Evolutionary conservation across 306 rosid genomes (phyloP).

Genomic region (Oxytropis ochrocephala): DNA sequence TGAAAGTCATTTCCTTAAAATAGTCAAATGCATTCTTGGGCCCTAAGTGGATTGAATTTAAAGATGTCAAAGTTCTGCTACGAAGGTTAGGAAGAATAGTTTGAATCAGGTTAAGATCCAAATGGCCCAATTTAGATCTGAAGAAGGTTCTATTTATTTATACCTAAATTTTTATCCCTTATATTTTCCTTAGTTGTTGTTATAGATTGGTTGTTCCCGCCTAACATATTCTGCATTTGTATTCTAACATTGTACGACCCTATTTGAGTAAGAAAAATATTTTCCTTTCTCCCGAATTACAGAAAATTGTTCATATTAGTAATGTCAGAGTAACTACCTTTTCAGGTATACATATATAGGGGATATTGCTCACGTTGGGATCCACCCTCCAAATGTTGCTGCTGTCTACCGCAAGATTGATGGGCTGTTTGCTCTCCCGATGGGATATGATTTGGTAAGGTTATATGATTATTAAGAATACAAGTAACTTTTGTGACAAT

Average conservation of each 20-base stretch:
- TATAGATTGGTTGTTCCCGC: background rate
- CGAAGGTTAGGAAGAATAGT: background rate
- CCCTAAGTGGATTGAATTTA: background rate
- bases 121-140: background rate
- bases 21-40: background rate
- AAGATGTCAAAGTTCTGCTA: background rate
- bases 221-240: background rate
- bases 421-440: conserved; percentile 58
- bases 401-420: conserved; percentile 78
- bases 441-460: conserved; percentile 94
- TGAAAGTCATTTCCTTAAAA: background rate
- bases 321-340: conserved; percentile 7
- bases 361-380: conserved; percentile 85
- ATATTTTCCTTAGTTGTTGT: background rate
- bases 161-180: background rate
- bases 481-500: background rate
- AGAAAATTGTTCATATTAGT: conserved; percentile 3
- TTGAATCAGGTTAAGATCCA: background rate
- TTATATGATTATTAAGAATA: conserved; percentile 4
- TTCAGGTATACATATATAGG: conserved; percentile 69
- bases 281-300: background rate
- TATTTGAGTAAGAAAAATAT: background rate
- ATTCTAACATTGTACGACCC: background rate
- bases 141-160: background rate
- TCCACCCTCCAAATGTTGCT: conserved; percentile 91